Base-by-base conservation (phyloP, 805 yeast genomes). In the Pichia exigua region DNA sequence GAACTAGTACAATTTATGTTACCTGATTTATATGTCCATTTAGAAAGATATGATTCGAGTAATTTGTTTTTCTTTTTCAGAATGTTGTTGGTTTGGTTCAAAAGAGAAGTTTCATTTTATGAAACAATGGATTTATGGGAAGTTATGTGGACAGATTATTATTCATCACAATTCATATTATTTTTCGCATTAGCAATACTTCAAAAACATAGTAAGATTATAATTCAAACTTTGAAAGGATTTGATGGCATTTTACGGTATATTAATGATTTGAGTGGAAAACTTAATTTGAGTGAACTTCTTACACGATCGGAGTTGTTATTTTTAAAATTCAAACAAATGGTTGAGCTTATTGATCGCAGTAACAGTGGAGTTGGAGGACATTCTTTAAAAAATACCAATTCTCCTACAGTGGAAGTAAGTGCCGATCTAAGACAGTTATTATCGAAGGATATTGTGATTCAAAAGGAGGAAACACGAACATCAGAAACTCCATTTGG, bases 81-180 rank as follows among this genome's bases (percentile, higher is more conserved):
- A 54, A 92, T 94, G 98, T 70, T 94, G 17, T 72, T 94, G 41
- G 97, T 94, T 2, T 91, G 97, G 96, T 94, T 79, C 65, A 94
- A 94, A 65, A 79, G 99, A 47, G 99, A 94, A 62, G 84, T 94
- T 56, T 77, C 76, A 27, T 87, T 92, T 78, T 79, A 78, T 46
- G 87, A 87, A 50, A 86, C 88, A 1, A 70, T 86, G 62, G 72
- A 78, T 28, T 73, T 92, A n/a, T 92, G 98, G 98, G 99, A 92
- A 63, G 82, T 86, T 3, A 72, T 94, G 45, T 88, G 94, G 83
- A 92, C 98, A 0, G 92, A 92, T 68, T 85, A 71, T 61, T 82
- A 87, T 61, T 79, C 92, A 0, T 82, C 94, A 7, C 97, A 94
- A 65, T 91, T 85, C 65, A 95, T 90, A 59, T 68, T 94, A 39